phyloP scores from a whole-genome alignment of 2,329 filamentous ascomycete genomes.

The Colletotrichum chrysophilum region DNA sequence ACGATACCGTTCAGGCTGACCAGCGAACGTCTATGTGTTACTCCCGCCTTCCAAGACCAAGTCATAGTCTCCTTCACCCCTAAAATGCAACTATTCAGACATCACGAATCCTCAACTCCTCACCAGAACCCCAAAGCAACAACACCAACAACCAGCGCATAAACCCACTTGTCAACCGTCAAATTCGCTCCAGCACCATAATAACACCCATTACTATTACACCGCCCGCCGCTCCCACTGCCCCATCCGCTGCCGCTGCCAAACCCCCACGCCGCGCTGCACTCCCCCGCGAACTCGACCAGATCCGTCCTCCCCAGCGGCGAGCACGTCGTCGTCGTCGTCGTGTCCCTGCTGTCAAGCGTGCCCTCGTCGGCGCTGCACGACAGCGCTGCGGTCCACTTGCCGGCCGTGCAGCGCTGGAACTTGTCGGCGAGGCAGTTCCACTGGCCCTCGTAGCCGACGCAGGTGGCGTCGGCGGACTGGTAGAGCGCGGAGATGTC shows the following conservation, averaged over 20 bases:
- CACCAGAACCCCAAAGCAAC: neutral
- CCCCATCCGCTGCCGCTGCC: neutral
- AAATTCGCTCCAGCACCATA: slow-evolving; percentile 1
- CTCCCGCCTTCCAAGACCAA: neutral
- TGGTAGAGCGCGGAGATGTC: slow-evolving; percentile 27
- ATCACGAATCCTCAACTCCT: no score
- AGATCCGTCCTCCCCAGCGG: slow-evolving; percentile 10
- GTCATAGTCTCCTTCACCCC: neutral
- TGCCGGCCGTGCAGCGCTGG: slow-evolving; percentile 55
- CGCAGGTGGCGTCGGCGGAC: slow-evolving; percentile 43
- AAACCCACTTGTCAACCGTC: neutral
- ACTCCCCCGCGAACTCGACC: slow-evolving; percentile 13
- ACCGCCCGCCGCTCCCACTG: neutral
- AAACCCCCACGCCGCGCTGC: neutral
- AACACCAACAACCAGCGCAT: neutral
- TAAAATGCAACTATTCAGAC: neutral
- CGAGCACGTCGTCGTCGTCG: neutral
- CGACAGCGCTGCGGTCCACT: slow-evolving; percentile 42
- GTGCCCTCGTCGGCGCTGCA: neutral
- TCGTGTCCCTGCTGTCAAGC: neutral
- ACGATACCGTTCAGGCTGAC: neutral
- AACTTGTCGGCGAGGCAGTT: slow-evolving; percentile 56
- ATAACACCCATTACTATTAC: slow-evolving; percentile 4
- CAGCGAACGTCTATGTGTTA: neutral
- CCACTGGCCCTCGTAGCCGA: slow-evolving; percentile 54